Evolutionary conservation across 2,329 filamentous ascomycete genomes (phyloP).

Genomic region (Plectosphaerella plurivora): DNA sequence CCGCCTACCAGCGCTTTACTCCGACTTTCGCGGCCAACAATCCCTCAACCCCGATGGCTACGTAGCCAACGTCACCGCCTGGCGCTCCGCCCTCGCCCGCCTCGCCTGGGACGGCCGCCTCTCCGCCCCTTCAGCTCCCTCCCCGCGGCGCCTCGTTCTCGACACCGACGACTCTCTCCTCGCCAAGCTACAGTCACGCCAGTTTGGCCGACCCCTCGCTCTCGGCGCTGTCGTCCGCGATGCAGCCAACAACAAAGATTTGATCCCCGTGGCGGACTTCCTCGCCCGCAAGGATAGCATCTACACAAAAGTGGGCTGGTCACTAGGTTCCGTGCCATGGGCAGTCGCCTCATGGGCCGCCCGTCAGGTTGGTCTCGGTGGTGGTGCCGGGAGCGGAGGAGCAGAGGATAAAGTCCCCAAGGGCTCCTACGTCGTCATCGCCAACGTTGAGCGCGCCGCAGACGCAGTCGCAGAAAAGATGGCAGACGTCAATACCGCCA

Average conservation of each 20-base stretch:
- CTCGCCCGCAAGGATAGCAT: constrained; percentile 62
- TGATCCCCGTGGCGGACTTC: constrained; percentile 71
- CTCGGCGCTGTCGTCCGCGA: constrained; percentile 75
- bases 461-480: constrained; percentile 46
- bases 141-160: constrained; percentile 43
- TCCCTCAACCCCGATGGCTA: constrained; percentile 83
- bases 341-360: constrained; percentile 71
- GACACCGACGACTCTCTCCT: constrained; percentile 60
- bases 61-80: constrained; percentile 72
- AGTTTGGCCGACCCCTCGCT: constrained; percentile 77
- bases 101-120: constrained; percentile 59
- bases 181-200: constrained; percentile 66
- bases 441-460: constrained; percentile 56
- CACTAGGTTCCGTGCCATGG: constrained; percentile 57
- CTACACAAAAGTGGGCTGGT: constrained; percentile 63
- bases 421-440: constrained; percentile 62
- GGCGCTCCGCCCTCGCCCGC: constrained; percentile 69
- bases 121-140: constrained; percentile 22
- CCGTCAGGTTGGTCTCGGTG: constrained; percentile 57
- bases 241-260: constrained; percentile 61
- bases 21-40: constrained; percentile 73
- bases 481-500: constrained; percentile 12
- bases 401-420: constrained; percentile 54
- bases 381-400: background rate
- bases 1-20: constrained; percentile 81